Base-by-base conservation (phyloP, 768 basidiomycete species). In the Phylloporus sp. region DNA sequence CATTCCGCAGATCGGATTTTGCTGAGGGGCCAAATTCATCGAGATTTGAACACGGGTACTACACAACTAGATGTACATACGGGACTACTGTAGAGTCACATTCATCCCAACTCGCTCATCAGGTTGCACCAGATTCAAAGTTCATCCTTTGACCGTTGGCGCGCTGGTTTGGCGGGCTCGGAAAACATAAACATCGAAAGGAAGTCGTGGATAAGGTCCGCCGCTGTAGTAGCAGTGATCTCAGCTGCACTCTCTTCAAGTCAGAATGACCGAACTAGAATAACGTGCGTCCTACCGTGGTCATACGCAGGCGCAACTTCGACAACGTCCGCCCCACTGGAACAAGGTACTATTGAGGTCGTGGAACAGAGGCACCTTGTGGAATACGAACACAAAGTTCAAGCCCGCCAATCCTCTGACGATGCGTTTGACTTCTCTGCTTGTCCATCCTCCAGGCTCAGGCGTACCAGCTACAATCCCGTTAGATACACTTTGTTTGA, bases 381-480 rank as follows among this genome's bases (percentile, higher is more conserved):
- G 20, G 17, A 22, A 26, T 22, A 50, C 54, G 38, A 69, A 88
- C 87, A 90, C 80, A 46, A 90, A 81, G 61, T 90, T 88, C 27
- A 92, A 68, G 5, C 87, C 87, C 2, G 78, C 78, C 11, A 91
- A 72, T 13, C 90, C 89, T 48, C 90, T 79, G 41, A 90, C 72
- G 55, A 90, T 86, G 28, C 85, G 77, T 57, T 90, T 89, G 33
- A 88, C 72, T 66, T 90, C 89, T 38, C 88, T 79, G 17, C 79
- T 82, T 4, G 89, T 88, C 87, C 86, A 90, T 11, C 89, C 89
- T 26, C 89, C 89, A 3, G 83, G 74, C 63, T 91, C 89, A 13
- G 89, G 89, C 2, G 89, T 90, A 13, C 89, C 87, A 46, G 90
- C 84, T 88, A 58, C 5, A 33, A 38, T 49, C 14, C 6, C 9